A percentile compares a stretch with the other conserved stretches of the same genome.
These are phyloP conservation scores for Exserohilum rostratum DNA, from an alignment of 2,329 filamentous ascomycete species.

Conservation along the genomic window DNA sequence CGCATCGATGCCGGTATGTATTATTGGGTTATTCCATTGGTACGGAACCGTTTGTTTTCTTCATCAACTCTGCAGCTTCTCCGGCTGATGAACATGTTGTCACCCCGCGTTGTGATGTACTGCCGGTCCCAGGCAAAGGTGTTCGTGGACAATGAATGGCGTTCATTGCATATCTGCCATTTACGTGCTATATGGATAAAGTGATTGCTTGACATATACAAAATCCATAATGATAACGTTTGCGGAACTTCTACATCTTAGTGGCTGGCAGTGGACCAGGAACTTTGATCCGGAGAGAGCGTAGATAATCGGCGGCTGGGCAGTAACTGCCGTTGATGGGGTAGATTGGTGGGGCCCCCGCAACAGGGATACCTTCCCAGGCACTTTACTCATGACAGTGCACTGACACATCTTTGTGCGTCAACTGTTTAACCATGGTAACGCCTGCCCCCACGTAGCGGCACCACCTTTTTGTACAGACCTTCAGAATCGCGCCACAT, in stretches of 20 bases:
- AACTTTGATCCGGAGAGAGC: neutral
- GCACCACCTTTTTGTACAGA: too few relatives aligned
- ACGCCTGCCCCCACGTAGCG: too few relatives aligned
- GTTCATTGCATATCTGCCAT: neutral
- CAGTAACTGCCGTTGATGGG: slow-evolving; percentile 12
- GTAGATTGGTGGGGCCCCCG: slow-evolving; percentile 9
- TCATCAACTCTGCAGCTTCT: neutral
- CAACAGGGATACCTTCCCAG: neutral
- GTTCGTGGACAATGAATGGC: neutral
- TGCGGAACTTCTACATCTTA: too few relatives aligned
- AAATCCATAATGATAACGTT: neutral
- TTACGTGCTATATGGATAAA: slow-evolving; percentile 9
- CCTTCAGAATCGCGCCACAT: too few relatives aligned
- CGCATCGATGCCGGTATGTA: neutral
- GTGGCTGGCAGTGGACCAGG: neutral
- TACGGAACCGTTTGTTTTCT: neutral
- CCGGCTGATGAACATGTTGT: neutral
- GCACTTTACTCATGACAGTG: neutral
- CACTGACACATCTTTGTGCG: neutral
- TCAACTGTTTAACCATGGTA: too few relatives aligned
- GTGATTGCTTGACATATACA: neutral
- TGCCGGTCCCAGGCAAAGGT: neutral
- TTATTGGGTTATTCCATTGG: neutral
- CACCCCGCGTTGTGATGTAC: neutral
- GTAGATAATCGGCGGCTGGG: slow-evolving; percentile 6